phyloP scores from a whole-genome alignment of 1,284 basidiomycete species.

The Cryptococcus depauperatus region DNA sequence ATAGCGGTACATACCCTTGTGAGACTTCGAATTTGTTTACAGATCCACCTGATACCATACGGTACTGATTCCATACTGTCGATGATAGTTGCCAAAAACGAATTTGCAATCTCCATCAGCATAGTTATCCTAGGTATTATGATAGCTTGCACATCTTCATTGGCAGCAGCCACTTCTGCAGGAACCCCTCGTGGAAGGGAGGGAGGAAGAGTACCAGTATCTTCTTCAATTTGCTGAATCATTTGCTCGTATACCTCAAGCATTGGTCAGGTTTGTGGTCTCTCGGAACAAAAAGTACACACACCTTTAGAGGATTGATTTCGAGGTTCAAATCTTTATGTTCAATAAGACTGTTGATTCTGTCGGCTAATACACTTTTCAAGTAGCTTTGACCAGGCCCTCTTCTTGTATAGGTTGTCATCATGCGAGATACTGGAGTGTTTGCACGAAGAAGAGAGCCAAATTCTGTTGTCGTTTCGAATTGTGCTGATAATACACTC shows the following conservation, averaged over 20 bases:
- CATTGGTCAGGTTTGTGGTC: not conserved
- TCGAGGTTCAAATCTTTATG: constrained; percentile 98
- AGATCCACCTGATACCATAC: constrained; percentile 99
- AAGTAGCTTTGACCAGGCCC: constrained; percentile 97
- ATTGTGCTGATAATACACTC: constrained; percentile 94
- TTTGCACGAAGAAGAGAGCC: constrained; percentile 94
- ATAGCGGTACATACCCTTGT: constrained; percentile 61
- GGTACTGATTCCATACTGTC: constrained; percentile 95
- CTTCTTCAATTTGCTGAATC: constrained; percentile 96
- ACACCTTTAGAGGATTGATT: constrained; percentile 94
- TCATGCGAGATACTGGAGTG: constrained; percentile 98
- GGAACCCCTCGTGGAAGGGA: constrained; percentile 86
- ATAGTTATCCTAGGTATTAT: constrained; percentile 92
- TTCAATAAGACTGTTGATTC: constrained; percentile 96
- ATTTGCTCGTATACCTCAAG: constrained; percentile 92
- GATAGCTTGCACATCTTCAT: constrained; percentile 91
- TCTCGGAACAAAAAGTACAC: constrained; percentile 7
- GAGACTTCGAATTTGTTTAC: constrained; percentile 95
- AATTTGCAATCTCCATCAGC: constrained; percentile 98
- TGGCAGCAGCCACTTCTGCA: constrained; percentile 85
- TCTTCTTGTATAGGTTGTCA: constrained; percentile 98
- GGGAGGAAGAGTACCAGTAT: constrained; percentile 79
- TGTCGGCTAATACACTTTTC: constrained; percentile 89
- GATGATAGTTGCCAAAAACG: constrained; percentile 94
- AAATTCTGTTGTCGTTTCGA: constrained; percentile 96